Evolutionary conservation across 495 filamentous ascomycete genomes (phyloP).

Genomic region (Xylaria intraflava): DNA sequence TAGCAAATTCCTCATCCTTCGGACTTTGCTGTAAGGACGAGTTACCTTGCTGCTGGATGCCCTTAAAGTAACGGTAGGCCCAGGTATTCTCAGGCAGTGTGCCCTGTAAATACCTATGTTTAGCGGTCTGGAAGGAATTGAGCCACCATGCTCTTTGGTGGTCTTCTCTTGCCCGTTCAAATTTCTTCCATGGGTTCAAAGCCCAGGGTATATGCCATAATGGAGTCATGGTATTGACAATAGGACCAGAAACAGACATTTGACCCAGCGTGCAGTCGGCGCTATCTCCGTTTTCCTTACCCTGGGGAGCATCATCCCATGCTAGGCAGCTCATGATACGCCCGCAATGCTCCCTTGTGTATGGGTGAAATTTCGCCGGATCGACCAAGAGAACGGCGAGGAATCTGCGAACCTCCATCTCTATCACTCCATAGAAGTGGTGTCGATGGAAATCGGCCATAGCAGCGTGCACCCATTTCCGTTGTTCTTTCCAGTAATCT

Average conservation of each 20-base stretch:
- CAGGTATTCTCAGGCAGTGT: conserved; percentile 38
- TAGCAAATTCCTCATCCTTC: conserved; percentile 39
- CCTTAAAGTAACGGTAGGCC: conserved; percentile 41
- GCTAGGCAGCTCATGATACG: conserved; percentile 43
- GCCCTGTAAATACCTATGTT: conserved; percentile 31
- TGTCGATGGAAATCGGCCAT: conserved; percentile 41
- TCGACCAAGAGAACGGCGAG: conserved; percentile 38
- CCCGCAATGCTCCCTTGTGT: conserved; percentile 40
- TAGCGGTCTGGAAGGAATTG: conserved; percentile 33
- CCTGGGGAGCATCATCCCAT: conserved; percentile 42
- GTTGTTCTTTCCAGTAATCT: conserved; percentile 42
- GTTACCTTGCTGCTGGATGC: conserved; percentile 34
- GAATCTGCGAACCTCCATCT: conserved; percentile 38
- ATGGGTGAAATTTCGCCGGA: conserved; percentile 38
- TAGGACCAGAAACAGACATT: conserved; percentile 43
- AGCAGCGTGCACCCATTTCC: conserved; percentile 44
- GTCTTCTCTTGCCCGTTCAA: conserved; percentile 35
- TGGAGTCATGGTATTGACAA: conserved; percentile 42
- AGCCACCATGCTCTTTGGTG: conserved; percentile 41
- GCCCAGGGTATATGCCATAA: conserved; percentile 33
- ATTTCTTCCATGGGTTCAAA: conserved; percentile 41
- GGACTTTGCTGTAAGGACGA: conserved; percentile 28
- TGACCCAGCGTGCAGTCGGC: conserved; percentile 41
- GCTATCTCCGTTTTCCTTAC: conserved; percentile 35
- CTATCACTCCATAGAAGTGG: conserved; percentile 44